Base-by-base conservation (phyloP, 371 early-diverging fungal species). In the Mitosporidium daphniae region DNA sequence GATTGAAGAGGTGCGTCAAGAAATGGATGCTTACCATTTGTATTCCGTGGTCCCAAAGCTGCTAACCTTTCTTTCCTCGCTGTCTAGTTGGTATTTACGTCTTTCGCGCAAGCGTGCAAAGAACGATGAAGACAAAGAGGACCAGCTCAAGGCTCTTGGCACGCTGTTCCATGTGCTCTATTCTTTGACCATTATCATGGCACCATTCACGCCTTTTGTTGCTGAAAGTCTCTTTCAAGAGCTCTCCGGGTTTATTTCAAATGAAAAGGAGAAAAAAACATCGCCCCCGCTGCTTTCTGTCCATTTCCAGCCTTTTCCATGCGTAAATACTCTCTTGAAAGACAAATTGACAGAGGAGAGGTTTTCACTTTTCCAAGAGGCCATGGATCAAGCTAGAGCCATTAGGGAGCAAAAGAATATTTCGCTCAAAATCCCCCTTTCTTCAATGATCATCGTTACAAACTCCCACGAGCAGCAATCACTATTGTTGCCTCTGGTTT, bases 31-130 rank as follows among this genome's bases (percentile, higher is more conserved):
- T 15, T 94, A 95, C 53, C 55, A 84, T 26, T 57, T 99, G 23
- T 86, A 86, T 56, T 78, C 80, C 18, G 80, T 95, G 15, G 68
- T 82, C 0, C 73, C 78, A 12, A 62, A 68, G 25, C 49, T 91
- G 33, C 44, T 93, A 32, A 48, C 47, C 30, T 63, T 89, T 43
- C 63, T 99, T 34, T 94, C 94, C 39, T 57, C 68, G 28, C 53
- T 99, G 28, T 93, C 89, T 38, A 93, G 95, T 51, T 94, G 94
- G 94, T 99, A 95, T 46, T 65, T 98, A 33, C 69, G 95, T 33
- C 86, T 94, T 57, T 93, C 94, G 58, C 70, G 99, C 33, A 71
- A 69, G 45, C 59, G 82, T 32, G 53, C 95, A 31, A 91, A 84
- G 63, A 75, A 75, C 31, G 78, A 89, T 35, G 55, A 61, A 37